Percentiles rank a stretch among this genome's conserved stretches.
These are phyloP conservation scores for Lentinus polychrous DNA, from an alignment of 1,284 basidiomycete species.

Conservation along the genomic window DNA sequence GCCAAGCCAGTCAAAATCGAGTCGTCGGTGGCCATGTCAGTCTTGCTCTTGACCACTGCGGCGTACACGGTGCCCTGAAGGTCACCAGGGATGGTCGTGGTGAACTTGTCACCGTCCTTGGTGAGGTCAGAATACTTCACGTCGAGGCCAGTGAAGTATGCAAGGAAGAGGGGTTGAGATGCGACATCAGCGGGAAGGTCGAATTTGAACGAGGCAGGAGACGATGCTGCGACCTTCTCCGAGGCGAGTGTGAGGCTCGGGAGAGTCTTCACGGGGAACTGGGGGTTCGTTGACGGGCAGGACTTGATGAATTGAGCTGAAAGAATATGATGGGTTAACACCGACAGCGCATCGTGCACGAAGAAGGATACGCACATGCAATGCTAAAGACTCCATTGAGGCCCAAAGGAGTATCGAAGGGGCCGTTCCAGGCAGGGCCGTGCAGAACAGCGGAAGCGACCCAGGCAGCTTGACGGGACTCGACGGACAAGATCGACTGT, in stretches of 20 bases:
- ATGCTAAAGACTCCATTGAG: constrained; percentile 42
- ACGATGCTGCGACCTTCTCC: constrained; percentile 17
- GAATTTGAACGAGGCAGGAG: constrained; percentile 25
- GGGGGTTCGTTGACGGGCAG: constrained; percentile 37
- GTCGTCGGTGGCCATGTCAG: constrained; percentile 18
- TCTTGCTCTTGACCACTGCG: constrained; percentile 21
- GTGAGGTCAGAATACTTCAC: constrained; percentile 27
- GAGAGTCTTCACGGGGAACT: constrained; percentile 34
- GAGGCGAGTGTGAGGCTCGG: constrained; percentile 27
- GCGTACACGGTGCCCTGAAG: constrained; percentile 28
- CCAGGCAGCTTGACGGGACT: constrained; percentile 46
- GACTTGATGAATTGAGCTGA: constrained; percentile 32
- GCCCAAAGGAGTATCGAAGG: constrained; percentile 47
- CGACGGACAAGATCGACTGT: constrained; percentile 33
- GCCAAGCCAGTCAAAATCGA: constrained; percentile 24
- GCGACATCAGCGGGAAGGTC: constrained; percentile 13
- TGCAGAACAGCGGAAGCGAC: constrained; percentile 41
- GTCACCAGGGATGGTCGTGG: constrained; percentile 21
- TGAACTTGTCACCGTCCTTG: constrained; percentile 18
- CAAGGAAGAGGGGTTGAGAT: constrained; percentile 27
- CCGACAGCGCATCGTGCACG: neutral
- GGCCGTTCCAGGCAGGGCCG: constrained; percentile 45
- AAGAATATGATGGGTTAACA: neutral
- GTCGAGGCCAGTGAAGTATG: constrained; percentile 32
- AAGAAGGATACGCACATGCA: constrained; percentile 16